Evolutionary conservation across 2,329 filamentous ascomycete species (phyloP).

Genomic region (Didymella keratinophila): DNA sequence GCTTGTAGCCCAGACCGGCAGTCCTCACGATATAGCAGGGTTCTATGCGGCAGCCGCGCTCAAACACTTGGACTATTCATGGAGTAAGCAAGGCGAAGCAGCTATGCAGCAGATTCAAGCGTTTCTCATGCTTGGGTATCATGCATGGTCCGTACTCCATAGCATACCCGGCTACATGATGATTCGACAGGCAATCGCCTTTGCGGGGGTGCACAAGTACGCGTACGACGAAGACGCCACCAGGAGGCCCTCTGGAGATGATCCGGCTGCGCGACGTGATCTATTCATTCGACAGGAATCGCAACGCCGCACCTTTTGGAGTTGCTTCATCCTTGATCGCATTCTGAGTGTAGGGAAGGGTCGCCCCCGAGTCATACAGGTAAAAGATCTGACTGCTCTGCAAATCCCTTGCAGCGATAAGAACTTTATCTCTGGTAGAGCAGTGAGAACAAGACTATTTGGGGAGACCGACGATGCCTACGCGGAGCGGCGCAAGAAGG

Average conservation of each 20-base stretch:
- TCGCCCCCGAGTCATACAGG: constrained; percentile 65
- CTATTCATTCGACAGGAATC: constrained; percentile 69
- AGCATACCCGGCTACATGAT: constrained; percentile 72
- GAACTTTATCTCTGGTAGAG: constrained; percentile 68
- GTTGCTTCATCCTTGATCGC: constrained; percentile 75
- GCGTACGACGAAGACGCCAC: constrained; percentile 40
- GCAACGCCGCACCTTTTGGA: constrained; percentile 74
- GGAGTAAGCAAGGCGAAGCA: constrained; percentile 41
- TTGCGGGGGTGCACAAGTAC: constrained; percentile 59
- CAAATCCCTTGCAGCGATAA: constrained; percentile 73
- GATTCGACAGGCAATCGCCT: constrained; percentile 65
- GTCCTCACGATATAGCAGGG: constrained; percentile 57
- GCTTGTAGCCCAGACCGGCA: constrained; percentile 43
- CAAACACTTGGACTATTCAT: constrained; percentile 51
- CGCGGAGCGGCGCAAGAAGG: constrained; percentile 20
- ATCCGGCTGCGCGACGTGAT: constrained; percentile 41
- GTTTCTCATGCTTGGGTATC: constrained; percentile 73
- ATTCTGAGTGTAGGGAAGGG: constrained; percentile 71
- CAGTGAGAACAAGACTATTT: constrained; percentile 56
- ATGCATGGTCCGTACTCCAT: constrained; percentile 73
- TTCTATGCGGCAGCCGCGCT: constrained; percentile 69
- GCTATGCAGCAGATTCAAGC: constrained; percentile 72
- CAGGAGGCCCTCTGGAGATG: constrained; percentile 29
- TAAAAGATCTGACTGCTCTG: constrained; percentile 64
- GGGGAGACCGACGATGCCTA: constrained; percentile 30